Evolutionary conservation across 2,329 filamentous ascomycete genomes (phyloP), one percentile per base, ranked within the genome.

Genomic region (Sporothrix brasiliensis): DNA sequence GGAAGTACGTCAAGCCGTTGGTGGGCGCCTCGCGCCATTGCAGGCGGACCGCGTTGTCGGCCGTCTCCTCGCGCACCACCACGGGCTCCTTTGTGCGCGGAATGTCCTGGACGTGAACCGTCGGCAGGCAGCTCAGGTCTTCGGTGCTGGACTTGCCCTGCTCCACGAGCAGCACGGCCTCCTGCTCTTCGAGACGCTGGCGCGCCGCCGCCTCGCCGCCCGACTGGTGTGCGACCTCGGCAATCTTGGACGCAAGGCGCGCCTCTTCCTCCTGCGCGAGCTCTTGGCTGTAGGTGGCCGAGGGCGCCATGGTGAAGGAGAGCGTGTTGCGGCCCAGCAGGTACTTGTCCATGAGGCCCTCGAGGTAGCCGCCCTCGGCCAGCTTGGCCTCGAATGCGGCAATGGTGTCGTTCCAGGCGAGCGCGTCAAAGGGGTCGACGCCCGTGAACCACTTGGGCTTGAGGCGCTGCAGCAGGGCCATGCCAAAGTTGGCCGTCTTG

Each of bases 401-500:
- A 3, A 98, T 89, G 0, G 92, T 93, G 56, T 95, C 91, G 75
- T 97, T 95, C 93, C 94, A 98, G 2, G 93, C 91, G 49, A 99
- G 83, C 14, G 92, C 90, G 74, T 97, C 90, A 80, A 98, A 96
- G 0, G 95, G 94, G 78, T 98, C 92, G 3, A 93, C 89, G 5
- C 94, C 95, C 70, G 95, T 96, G 80, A 99, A 98, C 95, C 95
- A 99, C 71, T 91, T 90, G 1, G 93, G 91, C 77, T 97, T 92
- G 9, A 97, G 85, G 54, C 94, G 89, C 75, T 97, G 92, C 80
- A 99, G 88, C 68, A 98, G 87, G 21, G 90, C 90, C 85, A 97
- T 92, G 16, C 95, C 95, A 77, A 99, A 99, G 76, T 91, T 93
- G 69, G 95, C 92, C 0, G 93, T 97, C 84, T 98, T 98, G 82